Base-by-base conservation (phyloP, 805 yeast genomes). In the Wickerhamomyces sydowiorum region DNA sequence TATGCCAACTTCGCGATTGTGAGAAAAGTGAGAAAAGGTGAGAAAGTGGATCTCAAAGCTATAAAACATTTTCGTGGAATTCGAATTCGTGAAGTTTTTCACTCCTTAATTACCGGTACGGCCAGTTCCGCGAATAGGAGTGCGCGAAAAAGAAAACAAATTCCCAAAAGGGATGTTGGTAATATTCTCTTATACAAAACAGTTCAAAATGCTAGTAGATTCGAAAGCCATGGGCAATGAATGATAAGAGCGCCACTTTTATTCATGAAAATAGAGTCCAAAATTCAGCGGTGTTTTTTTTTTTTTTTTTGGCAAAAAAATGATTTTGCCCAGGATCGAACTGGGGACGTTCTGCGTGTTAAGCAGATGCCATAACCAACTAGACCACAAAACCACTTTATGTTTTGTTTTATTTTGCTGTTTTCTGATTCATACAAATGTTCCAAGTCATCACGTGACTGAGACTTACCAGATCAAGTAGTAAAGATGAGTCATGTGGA, bases 331-430 rank as follows among this genome's bases (percentile, higher is more conserved):
- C 97, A 90, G 97, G 97, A 88, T 91, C 96, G 97, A 91, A 91
- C 97, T 89, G 96, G 97, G 96, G 97, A 91, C 97, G 89, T 86
- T 86, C 93, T 88, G 96, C 96, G 96, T 90, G 97, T 90, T 88
- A 90, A 87, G 96, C 96, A 89, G 93, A 86, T 86, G 96, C 96
- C 96, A 90, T 90, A 80, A 89, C 96, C 96, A 72, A 89, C 96
- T 89, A 89, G 96, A 89, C 96, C 96, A 89, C 89, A 82, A 80
- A 82, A 81, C 93, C 93, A 65, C 17, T 29, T 29, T 4, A 9
- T 7, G 30, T 9, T 10, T 8, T 27, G 14, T 7, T n/a, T n/a
- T n/a, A n/a, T n/a, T n/a, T n/a, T n/a, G n/a, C n/a, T n/a, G n/a
- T n/a, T n/a, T n/a, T n/a, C n/a, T n/a, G n/a, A n/a, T n/a, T n/a